Base-by-base conservation (phyloP, 1,284 basidiomycete genomes). In the Waitea zeae region DNA sequence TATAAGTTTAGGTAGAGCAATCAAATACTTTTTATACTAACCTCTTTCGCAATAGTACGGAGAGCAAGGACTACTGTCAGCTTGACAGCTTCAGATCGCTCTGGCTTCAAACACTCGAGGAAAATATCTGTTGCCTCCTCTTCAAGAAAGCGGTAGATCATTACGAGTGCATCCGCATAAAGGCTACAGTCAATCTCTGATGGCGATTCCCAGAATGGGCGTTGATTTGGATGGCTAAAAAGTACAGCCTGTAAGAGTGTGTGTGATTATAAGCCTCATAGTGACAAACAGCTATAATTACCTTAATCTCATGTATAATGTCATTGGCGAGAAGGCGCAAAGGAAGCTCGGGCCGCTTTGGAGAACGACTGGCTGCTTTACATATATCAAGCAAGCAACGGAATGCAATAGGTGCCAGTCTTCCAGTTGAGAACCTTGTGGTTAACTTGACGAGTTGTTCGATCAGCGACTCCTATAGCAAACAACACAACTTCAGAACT, bases 331-430 rank as follows among this genome's bases (percentile, higher is more conserved):
- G 57, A 7, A 69, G 51, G 17, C 74, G 66, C 17, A 90, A 50
- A n/a, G 81, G 67, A 5, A 80, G 52, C 7, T 88, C 83, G 7
- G 55, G 54, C 4, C 66, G 70, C 3, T 67, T 61, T 0, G 71
- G 65, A 20, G 84, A 61, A 36, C 71, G 66, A 30, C 73, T 75
- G 2, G 86, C 87, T 1, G 80, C 84, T 38, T 78, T 70, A 51
- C 84, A 82, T 20, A 89, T 57, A 47, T 95, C 89, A 18, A 89
- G 64, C 34, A 72, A 70, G 50, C 84, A 89, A 2, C 80, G 66
- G 36, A 86, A 55, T 1, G 76, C 69, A 0, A 75, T 60, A 37
- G n/a, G 7, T 26, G 22, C 7, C 7, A 7, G 22, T n/a, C 22
- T 84, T 78, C 5, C 65, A 56, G 18, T 70, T 79, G 2, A 26